Evolutionary conservation across 768 basidiomycete genomes (phyloP), one percentile per base, ranked within the genome.

Genomic region (Leccinum disarticulatum): DNA sequence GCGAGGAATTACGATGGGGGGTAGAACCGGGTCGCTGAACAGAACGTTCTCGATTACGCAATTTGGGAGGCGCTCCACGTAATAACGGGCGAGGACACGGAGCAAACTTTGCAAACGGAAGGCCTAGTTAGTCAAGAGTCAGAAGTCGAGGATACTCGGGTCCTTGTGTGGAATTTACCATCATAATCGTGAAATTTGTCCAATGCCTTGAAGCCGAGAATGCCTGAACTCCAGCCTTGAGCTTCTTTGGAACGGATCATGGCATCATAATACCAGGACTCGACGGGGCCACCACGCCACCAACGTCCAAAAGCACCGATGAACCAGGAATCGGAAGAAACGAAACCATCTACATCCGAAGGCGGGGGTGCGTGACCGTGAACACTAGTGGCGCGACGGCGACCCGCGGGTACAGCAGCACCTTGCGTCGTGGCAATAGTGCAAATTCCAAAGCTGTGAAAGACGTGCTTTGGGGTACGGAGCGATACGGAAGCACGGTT

Each of bases 401-500:
- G 77, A 76, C 88, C 83, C 51, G 86, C 83, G 46, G 68, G 62
- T 43, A 66, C 61, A 36, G 73, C 72, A 55, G 74, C 68, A 10
- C 72, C 74, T 31, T 67, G 61, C 1, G 72, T 73, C 4, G 72
- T 75, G 58, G 93, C 95, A 70, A 97, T 80, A 51, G 93, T 93
- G 72, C 94, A 91, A 63, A 98, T 77, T 48, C 86, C 90, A 71
- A 95, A 91, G 66, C 84, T 90, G 65, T 90, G 88, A 73, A 95
- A 92, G 65, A 90, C 84, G 73, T 88, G 92, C 70, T 88, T 87
- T 17, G 95, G 95, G 3, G 96, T 99, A 58, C 93, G 90, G 50
- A 99, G 83, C 3, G 93, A 91, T 60, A 99, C 86, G 31, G 93
- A 88, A 63, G 95, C 93, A 66, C 93, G 90, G 76, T 91, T 96